Evolutionary conservation across 192 early-diverging fungal genomes (phyloP), one percentile per base, ranked within the genome.

Genomic region (Coemansia sp.): DNA sequence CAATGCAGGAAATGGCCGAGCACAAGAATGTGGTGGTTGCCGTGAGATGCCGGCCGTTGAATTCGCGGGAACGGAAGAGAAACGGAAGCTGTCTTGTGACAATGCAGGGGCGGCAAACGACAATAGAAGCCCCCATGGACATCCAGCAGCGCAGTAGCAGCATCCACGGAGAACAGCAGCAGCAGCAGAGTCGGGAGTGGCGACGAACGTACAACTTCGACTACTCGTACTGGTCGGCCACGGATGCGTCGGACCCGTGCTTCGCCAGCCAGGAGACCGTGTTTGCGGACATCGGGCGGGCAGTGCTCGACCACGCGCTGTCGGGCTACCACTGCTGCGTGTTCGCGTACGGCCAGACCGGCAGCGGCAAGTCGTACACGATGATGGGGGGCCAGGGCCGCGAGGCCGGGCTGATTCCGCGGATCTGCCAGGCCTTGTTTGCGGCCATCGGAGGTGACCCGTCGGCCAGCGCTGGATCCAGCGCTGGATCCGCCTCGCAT

Each of bases 311-410:
- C 56, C 95, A 97, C 67, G 90, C 95, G 4, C 89, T 98, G 56
- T 85, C 85, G 16, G 96, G 96, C 26, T 98, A 94, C 79, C 95
- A 98, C 75, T 90, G 88, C 48, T 96, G 94, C 79, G 89, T 98
- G 45, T 95, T 98, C 76, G 96, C 96, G 13, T 98, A 85, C 54
- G 85, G 85, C 1, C 83, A 86, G 73, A 86, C 85, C 3, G 83
- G 80, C 41, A 75, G 70, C n/a, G 85, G 85, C 61, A 86, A 86
- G 56, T 77, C 81, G 8, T 87, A 90, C 69, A 87, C 90, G 23
- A 91, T 91, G 90, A 88, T 88, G 85, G 87, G 89, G 15, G 61
- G 44, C 21, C 19, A 38, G 53, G 69, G 64, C 1, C 26, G 86
- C 49, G 92, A 94, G 9, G 87, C 87, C 9, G 96, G 96, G 54